phyloP scores from a whole-genome alignment of 306 rosid genomes.

The Prunus davidiana region DNA sequence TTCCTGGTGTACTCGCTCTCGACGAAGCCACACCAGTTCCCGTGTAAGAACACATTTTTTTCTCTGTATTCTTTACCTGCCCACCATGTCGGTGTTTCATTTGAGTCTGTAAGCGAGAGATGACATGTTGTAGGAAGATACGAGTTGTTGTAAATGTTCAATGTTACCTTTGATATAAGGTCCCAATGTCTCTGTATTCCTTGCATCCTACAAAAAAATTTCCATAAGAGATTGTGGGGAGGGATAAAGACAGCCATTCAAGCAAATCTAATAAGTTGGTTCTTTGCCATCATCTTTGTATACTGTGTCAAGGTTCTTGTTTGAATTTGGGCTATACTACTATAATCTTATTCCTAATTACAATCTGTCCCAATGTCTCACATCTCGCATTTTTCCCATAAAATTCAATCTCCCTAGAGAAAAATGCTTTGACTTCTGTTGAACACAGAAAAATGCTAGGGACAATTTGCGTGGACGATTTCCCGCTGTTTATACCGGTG shows the following conservation, averaged over 20 bases:
- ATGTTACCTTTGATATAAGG: slow-evolving; percentile 26
- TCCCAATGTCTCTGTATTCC: neutral
- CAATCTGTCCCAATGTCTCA: neutral
- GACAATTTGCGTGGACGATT: too few species aligned
- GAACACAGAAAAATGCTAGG: too few species aligned
- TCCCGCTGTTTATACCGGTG: too few species aligned
- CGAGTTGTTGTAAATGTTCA: slow-evolving; percentile 48
- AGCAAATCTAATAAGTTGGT: slow-evolving; percentile 25
- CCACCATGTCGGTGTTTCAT: slow-evolving; percentile 28
- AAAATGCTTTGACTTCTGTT: too few species aligned
- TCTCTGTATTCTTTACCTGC: slow-evolving; percentile 17
- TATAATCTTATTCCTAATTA: neutral
- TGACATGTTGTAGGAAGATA: slow-evolving; percentile 44
- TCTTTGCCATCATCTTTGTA: neutral
- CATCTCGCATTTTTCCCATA: too few species aligned
- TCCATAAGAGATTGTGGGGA: slow-evolving; percentile 30
- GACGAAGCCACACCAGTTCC: slow-evolving; percentile 77
- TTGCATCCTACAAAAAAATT: slow-evolving; percentile 32
- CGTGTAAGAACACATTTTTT: slow-evolving; percentile 53
- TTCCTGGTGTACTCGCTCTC: slow-evolving; percentile 98
- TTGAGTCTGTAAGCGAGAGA: slow-evolving; percentile 46
- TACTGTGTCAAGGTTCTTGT: neutral
- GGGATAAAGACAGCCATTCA: slow-evolving; percentile 4
- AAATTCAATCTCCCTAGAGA: too few species aligned
- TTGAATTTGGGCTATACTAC: too few species aligned